Conservation (phyloP, 768 basidiomycete genomes). For the Myochromella boudieri region DNA sequence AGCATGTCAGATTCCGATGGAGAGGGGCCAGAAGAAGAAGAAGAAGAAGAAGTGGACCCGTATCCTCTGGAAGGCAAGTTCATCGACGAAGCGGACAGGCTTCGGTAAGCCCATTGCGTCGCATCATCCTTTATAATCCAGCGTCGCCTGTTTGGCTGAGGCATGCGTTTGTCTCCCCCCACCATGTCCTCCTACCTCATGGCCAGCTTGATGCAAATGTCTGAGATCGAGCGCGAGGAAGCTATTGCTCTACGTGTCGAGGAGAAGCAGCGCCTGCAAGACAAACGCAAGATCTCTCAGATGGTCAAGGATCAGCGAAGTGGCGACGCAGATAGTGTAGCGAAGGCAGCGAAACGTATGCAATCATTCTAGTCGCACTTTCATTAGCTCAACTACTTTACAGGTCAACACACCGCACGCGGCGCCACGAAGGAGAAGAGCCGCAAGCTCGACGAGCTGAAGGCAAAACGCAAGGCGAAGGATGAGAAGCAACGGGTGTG, state of each 20-base stretch:
- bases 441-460: slow-evolving; percentile 79
- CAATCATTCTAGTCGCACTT: slow-evolving; percentile 12
- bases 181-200: slow-evolving; percentile 16
- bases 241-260: slow-evolving; percentile 81
- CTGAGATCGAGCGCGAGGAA: slow-evolving; percentile 88
- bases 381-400: slow-evolving; percentile 4
- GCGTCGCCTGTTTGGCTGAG: slow-evolving; percentile 24
- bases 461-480: slow-evolving; percentile 84
- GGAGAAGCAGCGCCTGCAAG: slow-evolving; percentile 73
- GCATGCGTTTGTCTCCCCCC: slow-evolving; percentile 21
- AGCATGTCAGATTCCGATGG: slow-evolving; percentile 53
- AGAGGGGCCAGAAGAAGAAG: slow-evolving; percentile 63
- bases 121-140: slow-evolving; percentile 21
- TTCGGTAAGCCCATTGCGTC: slow-evolving; percentile 55
- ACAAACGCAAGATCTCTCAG: slow-evolving; percentile 69
- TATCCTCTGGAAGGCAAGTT: slow-evolving; percentile 95
- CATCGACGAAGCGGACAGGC: slow-evolving; percentile 78
- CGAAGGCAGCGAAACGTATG: slow-evolving; percentile 78
- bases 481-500: slow-evolving; percentile 83
- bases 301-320: slow-evolving; percentile 69
- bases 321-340: slow-evolving; percentile 54
- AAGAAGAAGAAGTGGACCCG: slow-evolving; percentile 53
- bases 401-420: slow-evolving; percentile 73
- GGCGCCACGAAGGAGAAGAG: slow-evolving; percentile 82
- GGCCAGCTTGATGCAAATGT: slow-evolving; percentile 70